phyloP scores from a whole-genome alignment of 805 yeast genomes.

The Cyberlindnera petersonii region DNA sequence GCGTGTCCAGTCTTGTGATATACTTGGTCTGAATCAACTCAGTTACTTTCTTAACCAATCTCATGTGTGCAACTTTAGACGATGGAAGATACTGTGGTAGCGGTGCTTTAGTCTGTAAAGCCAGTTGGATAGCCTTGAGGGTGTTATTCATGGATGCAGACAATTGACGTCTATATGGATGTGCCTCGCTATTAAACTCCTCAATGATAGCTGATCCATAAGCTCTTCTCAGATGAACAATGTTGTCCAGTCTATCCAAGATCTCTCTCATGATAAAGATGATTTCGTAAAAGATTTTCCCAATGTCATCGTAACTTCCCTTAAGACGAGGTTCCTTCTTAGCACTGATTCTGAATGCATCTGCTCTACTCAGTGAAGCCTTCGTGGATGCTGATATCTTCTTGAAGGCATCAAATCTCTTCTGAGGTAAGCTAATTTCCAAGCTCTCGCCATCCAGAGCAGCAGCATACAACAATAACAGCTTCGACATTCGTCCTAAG shows the following conservation, averaged over 20 bases:
- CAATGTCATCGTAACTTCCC: conserved; percentile 39
- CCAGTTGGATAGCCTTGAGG: conserved; percentile 41
- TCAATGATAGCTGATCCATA: conserved; percentile 46
- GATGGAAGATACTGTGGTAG: conserved; percentile 50
- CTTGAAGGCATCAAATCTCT: conserved; percentile 31
- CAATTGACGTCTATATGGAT: conserved; percentile 42
- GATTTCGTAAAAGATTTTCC: conserved; percentile 39
- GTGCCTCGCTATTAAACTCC: conserved; percentile 37
- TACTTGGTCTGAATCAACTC: conserved; percentile 32
- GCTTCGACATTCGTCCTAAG: conserved; percentile 36
- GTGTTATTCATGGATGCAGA: conserved; percentile 38
- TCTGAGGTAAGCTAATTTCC: conserved; percentile 28
- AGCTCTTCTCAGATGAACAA: conserved; percentile 37
- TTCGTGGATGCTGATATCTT: conserved; percentile 36
- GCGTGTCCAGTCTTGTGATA: conserved; percentile 2
- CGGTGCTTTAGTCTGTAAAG: conserved; percentile 42
- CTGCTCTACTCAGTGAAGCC: conserved; percentile 38
- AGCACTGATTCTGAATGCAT: conserved; percentile 36
- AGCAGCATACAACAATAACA: conserved; percentile 36
- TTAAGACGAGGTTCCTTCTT: conserved; percentile 47
- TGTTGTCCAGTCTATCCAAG: conserved; percentile 44
- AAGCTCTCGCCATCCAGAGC: conserved; percentile 34
- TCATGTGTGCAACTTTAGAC: conserved; percentile 43
- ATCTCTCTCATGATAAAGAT: conserved; percentile 44
- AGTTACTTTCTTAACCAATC: conserved; percentile 41